Evolutionary conservation across 441 rosid species (phyloP), one percentile per base, ranked within the genome.

Genomic region (Pelargonium citronellum): DNA sequence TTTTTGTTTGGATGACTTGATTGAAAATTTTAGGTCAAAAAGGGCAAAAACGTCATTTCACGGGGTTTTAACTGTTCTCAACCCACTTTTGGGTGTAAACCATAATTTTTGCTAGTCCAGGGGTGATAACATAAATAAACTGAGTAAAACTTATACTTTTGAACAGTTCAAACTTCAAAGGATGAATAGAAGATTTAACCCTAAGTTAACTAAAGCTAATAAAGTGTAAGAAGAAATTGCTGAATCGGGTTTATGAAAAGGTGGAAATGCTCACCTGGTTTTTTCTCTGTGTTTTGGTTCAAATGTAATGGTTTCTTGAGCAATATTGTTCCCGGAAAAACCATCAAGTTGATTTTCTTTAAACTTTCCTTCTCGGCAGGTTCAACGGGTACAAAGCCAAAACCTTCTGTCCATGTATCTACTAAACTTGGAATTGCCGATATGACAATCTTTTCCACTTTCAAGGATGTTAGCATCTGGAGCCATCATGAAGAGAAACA

Each of bases 401-500:
- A 95, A 77, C 96, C 96, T 63, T 78, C 66, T 0, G 88, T 90
- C 99, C 99, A 94, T 17, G 97, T 90, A 72, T 90, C 89, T 74
- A 87, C 88, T 62, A 89, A 74, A 74, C 79, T 80, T 46, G 97
- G 99, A 79, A 94, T 86, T 64, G 99, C 95, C 49, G 99, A 87
- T 71, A 94, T 81, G 72, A 94, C 90, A 27, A 94, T 94, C 80
- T 81, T 90, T 79, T 89, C 88, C 83, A 91, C 99, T 79, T 87
- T 89, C 69, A 89, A 74, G 55, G 92, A 87, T 69, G 76, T 82
- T 47, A 94, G 86, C 79, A 90, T 79, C 99, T 95, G 79, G 72
- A 79, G 47, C 68, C 69, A 74, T 64, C 81, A 84, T 69, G 39
- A 66, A n/a, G 34, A 20, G 46, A 68, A 65, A 69, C 66, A 64